A percentile compares a stretch with the other conserved stretches of the same genome.
phyloP scores from a whole-genome alignment of 2,329 filamentous ascomycete species.

The Nectriaceae sp. region DNA sequence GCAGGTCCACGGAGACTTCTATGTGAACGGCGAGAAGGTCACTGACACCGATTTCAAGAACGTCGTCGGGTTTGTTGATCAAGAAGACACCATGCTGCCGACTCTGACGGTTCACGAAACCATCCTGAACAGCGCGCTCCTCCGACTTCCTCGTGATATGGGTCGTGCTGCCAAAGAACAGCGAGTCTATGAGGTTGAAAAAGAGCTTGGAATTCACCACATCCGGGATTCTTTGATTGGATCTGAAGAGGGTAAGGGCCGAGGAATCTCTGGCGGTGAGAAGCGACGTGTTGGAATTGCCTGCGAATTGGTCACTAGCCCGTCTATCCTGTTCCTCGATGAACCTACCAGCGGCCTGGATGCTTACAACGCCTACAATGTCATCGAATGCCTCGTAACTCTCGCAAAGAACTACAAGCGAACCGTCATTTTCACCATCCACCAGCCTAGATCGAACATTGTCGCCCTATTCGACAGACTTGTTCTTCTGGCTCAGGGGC shows the following conservation, averaged over 20 bases:
- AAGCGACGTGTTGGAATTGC: slow-evolving; percentile 96
- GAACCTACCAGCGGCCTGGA: slow-evolving; percentile 96
- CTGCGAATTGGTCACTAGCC: slow-evolving; percentile 95
- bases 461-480: slow-evolving; percentile 94
- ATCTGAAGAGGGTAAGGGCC: slow-evolving; percentile 90
- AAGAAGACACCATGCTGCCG: slow-evolving; percentile 95
- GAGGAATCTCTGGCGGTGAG: slow-evolving; percentile 95
- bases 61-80: slow-evolving; percentile 95
- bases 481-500: slow-evolving; percentile 85
- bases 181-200: slow-evolving; percentile 88
- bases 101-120: slow-evolving; percentile 98
- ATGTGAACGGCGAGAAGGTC: slow-evolving; percentile 91
- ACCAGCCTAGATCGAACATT: slow-evolving; percentile 97
- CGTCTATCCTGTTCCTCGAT: slow-evolving; percentile 94
- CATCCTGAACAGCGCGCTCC: slow-evolving; percentile 88
- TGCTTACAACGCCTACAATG: slow-evolving; percentile 97
- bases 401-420: slow-evolving; percentile 95
- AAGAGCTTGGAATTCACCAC: slow-evolving; percentile 89
- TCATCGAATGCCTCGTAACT: slow-evolving; percentile 92
- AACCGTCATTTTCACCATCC: slow-evolving; percentile 97
- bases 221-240: slow-evolving; percentile 96
- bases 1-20: slow-evolving; percentile 75
- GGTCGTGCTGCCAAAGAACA: slow-evolving; percentile 84
- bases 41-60: slow-evolving; percentile 82
- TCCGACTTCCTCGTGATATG: slow-evolving; percentile 94